Percentiles rank a stretch among this genome's conserved stretches.
Evolutionary conservation across 805 yeast genomes (phyloP).

Genomic region (Teunomyces stri): DNA sequence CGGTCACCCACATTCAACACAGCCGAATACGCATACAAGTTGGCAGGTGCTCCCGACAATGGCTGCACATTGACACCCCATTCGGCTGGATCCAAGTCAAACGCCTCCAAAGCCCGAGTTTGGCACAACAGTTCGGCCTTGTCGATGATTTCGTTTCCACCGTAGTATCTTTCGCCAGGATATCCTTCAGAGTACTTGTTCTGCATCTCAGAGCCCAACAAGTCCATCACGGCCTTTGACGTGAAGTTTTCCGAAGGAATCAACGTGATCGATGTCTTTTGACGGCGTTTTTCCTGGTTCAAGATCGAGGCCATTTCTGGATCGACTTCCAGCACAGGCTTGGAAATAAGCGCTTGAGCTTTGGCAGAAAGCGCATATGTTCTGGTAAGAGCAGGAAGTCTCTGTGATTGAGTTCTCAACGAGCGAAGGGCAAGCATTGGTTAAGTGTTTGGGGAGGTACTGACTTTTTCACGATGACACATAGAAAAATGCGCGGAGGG

Average conservation of each 20-base stretch:
- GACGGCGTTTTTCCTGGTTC: conserved; percentile 83
- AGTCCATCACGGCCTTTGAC: conserved; percentile 91
- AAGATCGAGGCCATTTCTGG: conserved; percentile 76
- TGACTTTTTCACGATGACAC: conserved; percentile 3
- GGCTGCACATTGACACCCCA: conserved; percentile 99
- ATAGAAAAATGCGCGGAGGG: not conserved
- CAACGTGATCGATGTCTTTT: conserved; percentile 87
- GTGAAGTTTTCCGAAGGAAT: conserved; percentile 98
- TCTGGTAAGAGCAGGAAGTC: conserved; percentile 17
- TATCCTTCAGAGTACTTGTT: conserved; percentile 99
- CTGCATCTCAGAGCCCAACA: conserved; percentile 96
- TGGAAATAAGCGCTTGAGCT: conserved; percentile 65
- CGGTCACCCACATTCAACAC: conserved; percentile 94
- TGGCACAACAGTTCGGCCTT: conserved; percentile 91
- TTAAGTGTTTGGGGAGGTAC: not conserved
- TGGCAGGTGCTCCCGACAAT: conserved; percentile 96
- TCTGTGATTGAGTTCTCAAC: conserved; percentile 17
- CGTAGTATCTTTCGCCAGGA: conserved; percentile 98
- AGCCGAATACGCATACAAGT: conserved; percentile 94
- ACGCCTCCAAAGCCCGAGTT: conserved; percentile 89
- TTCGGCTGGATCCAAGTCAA: conserved; percentile 68
- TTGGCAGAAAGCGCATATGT: conserved; percentile 64
- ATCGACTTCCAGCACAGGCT: conserved; percentile 62
- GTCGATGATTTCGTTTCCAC: conserved; percentile 97
- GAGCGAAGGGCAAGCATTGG: conserved; percentile 33